Evolutionary conservation across 164 flowering plant species (phyloP).

Genomic region (Euptelea pleiosperma): DNA sequence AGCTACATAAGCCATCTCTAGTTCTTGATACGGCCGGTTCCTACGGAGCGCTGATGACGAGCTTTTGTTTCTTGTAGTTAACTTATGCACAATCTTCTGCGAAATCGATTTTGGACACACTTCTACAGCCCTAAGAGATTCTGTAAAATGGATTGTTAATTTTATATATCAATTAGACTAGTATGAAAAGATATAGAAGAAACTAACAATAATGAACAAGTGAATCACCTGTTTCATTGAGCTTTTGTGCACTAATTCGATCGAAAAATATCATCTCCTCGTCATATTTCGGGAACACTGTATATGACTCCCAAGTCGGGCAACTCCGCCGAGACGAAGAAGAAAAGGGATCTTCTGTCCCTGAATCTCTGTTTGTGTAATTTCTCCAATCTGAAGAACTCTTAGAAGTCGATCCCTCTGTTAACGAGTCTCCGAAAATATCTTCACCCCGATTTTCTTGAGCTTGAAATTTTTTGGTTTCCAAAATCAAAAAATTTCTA

Average conservation of each 20-base stretch:
- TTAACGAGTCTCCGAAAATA: slow-evolving; percentile 57
- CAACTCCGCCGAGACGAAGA: slow-evolving; percentile 88
- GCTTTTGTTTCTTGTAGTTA: slow-evolving; percentile 34
- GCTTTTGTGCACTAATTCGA: slow-evolving; percentile 76
- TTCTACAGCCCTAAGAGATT: slow-evolving; percentile 55
- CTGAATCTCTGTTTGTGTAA: slow-evolving; percentile 65
- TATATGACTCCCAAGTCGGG: slow-evolving; percentile 84
- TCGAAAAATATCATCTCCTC: slow-evolving; percentile 85
- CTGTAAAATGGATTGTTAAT: slow-evolving; percentile 33
- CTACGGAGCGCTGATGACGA: slow-evolving; percentile 23
- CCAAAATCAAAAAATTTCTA: slow-evolving; percentile 36
- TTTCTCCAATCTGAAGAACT: slow-evolving; percentile 94
- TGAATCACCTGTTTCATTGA: slow-evolving; percentile 78
- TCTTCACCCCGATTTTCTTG: slow-evolving; percentile 39
- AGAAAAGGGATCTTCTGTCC: slow-evolving; percentile 80
- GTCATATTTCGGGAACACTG: slow-evolving; percentile 80
- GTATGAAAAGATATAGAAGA: too few species aligned
- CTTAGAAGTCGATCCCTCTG: slow-evolving; percentile 75
- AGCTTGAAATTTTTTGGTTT: slow-evolving; percentile 26
- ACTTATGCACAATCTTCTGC: slow-evolving; percentile 59
- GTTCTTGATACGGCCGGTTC: slow-evolving; percentile 74
- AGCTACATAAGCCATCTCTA: slow-evolving; percentile 87
- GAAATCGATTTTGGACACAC: slow-evolving; percentile 73
- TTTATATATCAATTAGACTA: too few species aligned
- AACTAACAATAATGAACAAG: too few species aligned